Evolutionary conservation across 371 early-diverging fungal species (phyloP).

Genomic region (Saksenaea oblongispora): DNA sequence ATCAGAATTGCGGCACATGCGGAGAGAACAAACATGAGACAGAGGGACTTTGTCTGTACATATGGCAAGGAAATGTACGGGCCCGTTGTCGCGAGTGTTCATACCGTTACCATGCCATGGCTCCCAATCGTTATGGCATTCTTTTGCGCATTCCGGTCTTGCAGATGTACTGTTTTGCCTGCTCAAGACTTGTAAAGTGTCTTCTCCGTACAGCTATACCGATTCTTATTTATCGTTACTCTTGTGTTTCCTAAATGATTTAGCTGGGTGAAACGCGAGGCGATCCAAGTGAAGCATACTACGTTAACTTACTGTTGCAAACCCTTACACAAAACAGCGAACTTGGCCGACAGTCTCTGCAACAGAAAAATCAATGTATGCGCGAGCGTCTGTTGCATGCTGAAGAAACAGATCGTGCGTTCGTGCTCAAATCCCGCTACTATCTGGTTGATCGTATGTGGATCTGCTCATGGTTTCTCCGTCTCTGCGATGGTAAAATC

Average conservation of each 20-base stretch:
- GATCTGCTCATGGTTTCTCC: constrained; percentile 48
- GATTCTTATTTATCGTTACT: background rate
- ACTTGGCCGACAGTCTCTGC: constrained; percentile 31
- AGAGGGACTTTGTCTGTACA: constrained; percentile 22
- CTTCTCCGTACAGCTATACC: background rate
- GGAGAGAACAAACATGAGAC: constrained; percentile 26
- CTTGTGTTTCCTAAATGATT: background rate
- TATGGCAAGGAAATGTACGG: constrained; percentile 44
- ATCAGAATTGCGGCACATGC: constrained; percentile 41
- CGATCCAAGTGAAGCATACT: constrained; percentile 42
- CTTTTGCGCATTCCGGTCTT: constrained; percentile 43
- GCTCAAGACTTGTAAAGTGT: constrained; percentile 38
- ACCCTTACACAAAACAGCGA: constrained; percentile 38
- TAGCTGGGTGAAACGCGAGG: constrained; percentile 50
- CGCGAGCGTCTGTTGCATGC: constrained; percentile 34
- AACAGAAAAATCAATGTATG: constrained; percentile 37
- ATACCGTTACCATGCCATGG: constrained; percentile 41
- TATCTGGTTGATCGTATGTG: constrained; percentile 47
- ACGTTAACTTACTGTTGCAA: constrained; percentile 35
- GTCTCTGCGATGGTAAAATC: constrained; percentile 48
- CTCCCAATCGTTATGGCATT: constrained; percentile 41
- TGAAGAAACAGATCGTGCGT: constrained; percentile 32
- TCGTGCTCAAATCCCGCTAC: constrained; percentile 21
- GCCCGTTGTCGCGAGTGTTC: constrained; percentile 49
- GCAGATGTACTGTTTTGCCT: constrained; percentile 49